Evolutionary conservation across 371 early-diverging fungal genomes (phyloP).

Genomic region (Mucor mucedo): DNA sequence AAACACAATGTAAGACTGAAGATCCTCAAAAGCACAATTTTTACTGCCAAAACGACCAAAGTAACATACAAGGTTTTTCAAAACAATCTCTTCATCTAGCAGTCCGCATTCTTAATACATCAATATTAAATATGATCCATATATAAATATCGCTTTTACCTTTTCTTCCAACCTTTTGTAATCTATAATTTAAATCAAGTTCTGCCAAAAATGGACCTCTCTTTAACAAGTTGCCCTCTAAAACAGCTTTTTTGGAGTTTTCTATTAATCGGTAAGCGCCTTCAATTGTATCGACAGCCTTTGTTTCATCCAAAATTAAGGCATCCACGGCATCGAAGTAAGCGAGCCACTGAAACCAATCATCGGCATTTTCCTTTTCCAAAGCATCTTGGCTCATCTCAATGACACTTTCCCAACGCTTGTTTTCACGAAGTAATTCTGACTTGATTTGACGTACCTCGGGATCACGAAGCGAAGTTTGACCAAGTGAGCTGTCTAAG

Average conservation of each 20-base stretch:
- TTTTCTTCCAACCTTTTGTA: constrained; percentile 38
- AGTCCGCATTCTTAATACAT: too few species aligned
- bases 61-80: constrained; percentile 62
- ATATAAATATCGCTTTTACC: constrained; percentile 4
- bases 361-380: constrained; percentile 63
- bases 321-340: constrained; percentile 66
- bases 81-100: constrained; percentile 37
- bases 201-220: constrained; percentile 80
- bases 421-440: constrained; percentile 54
- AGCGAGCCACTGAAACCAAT: constrained; percentile 71
- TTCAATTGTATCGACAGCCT: constrained; percentile 21
- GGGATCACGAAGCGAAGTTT: constrained; percentile 65
- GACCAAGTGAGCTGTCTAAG: constrained; percentile 61
- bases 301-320: constrained; percentile 18
- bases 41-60: constrained; percentile 72
- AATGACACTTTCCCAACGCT: constrained; percentile 51
- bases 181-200: constrained; percentile 61
- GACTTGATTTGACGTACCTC: constrained; percentile 71
- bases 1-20: constrained; percentile 62
- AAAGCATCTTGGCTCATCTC: constrained; percentile 46
- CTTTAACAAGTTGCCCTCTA: constrained; percentile 52
- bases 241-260: constrained; percentile 37
- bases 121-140: too few species aligned
- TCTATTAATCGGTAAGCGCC: constrained; percentile 50
- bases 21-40: constrained; percentile 80